Percentiles rank a stretch among this genome's conserved stretches.
These are phyloP conservation scores for Globisporangium paroecandrum DNA, from an alignment of 352 stramenopile species.

Conservation along the genomic window DNA sequence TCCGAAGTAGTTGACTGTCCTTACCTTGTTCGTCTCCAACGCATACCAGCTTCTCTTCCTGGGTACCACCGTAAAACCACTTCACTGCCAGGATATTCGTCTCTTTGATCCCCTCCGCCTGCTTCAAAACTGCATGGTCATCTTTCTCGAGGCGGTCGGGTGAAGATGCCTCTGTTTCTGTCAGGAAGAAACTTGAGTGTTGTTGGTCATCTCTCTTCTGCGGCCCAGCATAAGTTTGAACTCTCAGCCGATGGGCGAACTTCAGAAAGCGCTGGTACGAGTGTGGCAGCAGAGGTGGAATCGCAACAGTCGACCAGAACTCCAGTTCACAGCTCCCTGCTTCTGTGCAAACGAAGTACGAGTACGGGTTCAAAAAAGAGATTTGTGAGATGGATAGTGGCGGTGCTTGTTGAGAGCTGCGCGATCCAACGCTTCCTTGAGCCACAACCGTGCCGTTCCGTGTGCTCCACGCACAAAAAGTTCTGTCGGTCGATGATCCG, in stretches of 20 bases:
- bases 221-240: neutral
- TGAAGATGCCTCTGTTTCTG: conserved; percentile 7
- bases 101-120: neutral
- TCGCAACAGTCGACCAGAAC: conserved; percentile 35
- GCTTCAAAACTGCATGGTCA: neutral
- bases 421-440: conserved; percentile 12
- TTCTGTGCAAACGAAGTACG: conserved; percentile 41
- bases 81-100: conserved; percentile 17
- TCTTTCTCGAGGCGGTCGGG: neutral
- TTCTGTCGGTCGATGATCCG: conserved; percentile 26
- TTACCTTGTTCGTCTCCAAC: conserved; percentile 42
- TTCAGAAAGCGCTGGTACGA: conserved; percentile 22
- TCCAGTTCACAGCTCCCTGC: conserved; percentile 27
- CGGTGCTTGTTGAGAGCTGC: neutral
- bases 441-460: conserved; percentile 31
- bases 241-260: conserved; percentile 7
- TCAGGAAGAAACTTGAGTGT: conserved; percentile 14
- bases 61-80: conserved; percentile 25
- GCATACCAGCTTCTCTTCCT: conserved; percentile 26
- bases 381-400: conserved; percentile 21
- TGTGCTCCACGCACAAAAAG: conserved; percentile 51
- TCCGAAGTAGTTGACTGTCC: neutral
- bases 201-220: conserved; percentile 4
- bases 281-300: conserved; percentile 22
- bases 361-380: conserved; percentile 34